These are phyloP conservation scores for Corinectria fuckeliana DNA, from an alignment of 2,329 filamentous ascomycete genomes.

Conservation along the genomic window DNA sequence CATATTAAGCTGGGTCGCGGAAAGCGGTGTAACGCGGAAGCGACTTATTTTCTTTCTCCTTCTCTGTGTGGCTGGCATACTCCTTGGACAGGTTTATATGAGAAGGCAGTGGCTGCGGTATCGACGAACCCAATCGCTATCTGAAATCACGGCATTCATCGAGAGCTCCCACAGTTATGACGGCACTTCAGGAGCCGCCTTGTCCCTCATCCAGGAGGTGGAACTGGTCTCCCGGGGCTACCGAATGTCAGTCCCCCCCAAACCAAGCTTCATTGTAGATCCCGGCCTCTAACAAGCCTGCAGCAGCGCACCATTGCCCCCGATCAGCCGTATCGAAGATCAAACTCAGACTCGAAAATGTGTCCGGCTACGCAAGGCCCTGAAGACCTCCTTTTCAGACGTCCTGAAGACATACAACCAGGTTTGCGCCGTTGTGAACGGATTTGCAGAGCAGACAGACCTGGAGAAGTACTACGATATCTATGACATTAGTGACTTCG, in stretches of 20 bases:
- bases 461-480: constrained; percentile 93
- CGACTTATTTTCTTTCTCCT: constrained; percentile 57
- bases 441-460: constrained; percentile 78
- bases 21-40: constrained; percentile 63
- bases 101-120: constrained; percentile 83
- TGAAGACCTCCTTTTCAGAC: constrained; percentile 72
- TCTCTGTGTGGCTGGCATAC: constrained; percentile 60
- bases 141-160: constrained; percentile 72
- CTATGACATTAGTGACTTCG: constrained; percentile 78
- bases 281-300: constrained; percentile 9
- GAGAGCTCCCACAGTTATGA: constrained; percentile 82
- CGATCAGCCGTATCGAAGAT: constrained; percentile 91
- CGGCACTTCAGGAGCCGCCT: constrained; percentile 73
- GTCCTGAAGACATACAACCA: constrained; percentile 76
- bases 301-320: constrained; percentile 87
- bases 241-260: constrained; percentile 67
- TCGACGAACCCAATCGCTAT: constrained; percentile 75
- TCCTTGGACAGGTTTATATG: constrained; percentile 71
- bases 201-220: constrained; percentile 91
- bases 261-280: neutral
- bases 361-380: constrained; percentile 75
- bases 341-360: constrained; percentile 80
- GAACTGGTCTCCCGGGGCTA: constrained; percentile 93
- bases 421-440: constrained; percentile 71
- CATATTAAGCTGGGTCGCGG: constrained; percentile 73